Conservation (phyloP, 768 basidiomycete genomes). For the Gymnopilus junonius region DNA sequence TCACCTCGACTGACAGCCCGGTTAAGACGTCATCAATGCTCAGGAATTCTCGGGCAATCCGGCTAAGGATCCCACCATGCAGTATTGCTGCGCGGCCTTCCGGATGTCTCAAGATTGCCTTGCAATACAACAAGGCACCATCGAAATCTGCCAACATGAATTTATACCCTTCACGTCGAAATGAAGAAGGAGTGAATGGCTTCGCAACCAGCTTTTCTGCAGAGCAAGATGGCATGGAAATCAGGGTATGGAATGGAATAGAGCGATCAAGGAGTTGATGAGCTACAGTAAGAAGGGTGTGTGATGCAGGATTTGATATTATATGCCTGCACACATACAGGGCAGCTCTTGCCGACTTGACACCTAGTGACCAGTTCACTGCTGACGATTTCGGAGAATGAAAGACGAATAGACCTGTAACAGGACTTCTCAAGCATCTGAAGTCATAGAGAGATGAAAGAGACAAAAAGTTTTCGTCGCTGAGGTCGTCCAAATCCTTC, state of each 20-base stretch:
- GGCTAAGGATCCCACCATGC: constrained; percentile 13
- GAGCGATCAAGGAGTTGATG: no score
- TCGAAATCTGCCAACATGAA: no score
- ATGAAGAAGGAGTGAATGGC: no score
- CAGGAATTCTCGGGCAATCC: constrained; percentile 13
- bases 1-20: constrained; percentile 18
- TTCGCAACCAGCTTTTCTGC: no score
- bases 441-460: not conserved
- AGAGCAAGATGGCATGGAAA: no score
- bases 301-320: no score
- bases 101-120: no score
- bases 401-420: constrained; percentile 1
- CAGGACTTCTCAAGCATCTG: not conserved
- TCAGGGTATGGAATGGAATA: no score
- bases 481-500: no score
- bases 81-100: constrained; percentile 17
- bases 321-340: constrained; percentile 12
- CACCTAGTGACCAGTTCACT: constrained; percentile 6
- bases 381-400: not conserved
- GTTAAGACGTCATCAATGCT: constrained; percentile 9
- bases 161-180: no score
- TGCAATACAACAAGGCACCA: no score
- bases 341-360: constrained; percentile 4
- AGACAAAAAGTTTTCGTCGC: not conserved
- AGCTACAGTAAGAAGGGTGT: no score